These are phyloP conservation scores for Cladophialophora chaetospira DNA, from an alignment of 2,329 filamentous ascomycete species.

Conservation along the genomic window DNA sequence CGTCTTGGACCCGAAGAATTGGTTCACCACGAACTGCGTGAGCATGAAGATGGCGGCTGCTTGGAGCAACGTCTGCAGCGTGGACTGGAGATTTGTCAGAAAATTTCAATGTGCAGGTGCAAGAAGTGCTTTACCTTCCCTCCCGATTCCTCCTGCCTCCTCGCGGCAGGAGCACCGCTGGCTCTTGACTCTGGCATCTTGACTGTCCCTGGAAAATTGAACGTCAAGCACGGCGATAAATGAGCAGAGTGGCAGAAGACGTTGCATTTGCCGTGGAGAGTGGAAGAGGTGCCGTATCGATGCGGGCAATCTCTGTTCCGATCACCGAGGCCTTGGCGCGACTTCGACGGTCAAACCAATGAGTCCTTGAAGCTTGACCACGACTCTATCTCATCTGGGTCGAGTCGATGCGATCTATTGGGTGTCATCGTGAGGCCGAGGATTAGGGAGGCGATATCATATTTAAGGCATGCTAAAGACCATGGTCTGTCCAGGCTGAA, in stretches of 20 bases:
- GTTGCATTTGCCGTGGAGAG: neutral
- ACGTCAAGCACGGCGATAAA: neutral
- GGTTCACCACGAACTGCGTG: conserved; percentile 59
- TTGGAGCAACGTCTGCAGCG: conserved; percentile 52
- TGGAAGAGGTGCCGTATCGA: no score
- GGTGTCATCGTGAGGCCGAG: neutral
- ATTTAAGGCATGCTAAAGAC: conserved; percentile 11
- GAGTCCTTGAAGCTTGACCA: conserved; percentile 6
- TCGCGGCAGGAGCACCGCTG: conserved; percentile 20
- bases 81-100: conserved; percentile 39
- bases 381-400: conserved; percentile 3
- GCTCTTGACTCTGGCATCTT: conserved; percentile 28
- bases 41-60: conserved; percentile 62
- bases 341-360: conserved; percentile 5
- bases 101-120: neutral
- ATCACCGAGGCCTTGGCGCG: neutral
- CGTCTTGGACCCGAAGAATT: conserved; percentile 52
- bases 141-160: conserved; percentile 18
- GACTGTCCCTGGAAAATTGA: neutral
- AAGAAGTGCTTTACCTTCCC: conserved; percentile 18
- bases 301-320: neutral
- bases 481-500: conserved; percentile 9
- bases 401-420: neutral
- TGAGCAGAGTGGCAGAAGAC: conserved; percentile 1
- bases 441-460: neutral